Evolutionary conservation across 371 early-diverging fungal species (phyloP).

Genomic region (Mucor irregularis): DNA sequence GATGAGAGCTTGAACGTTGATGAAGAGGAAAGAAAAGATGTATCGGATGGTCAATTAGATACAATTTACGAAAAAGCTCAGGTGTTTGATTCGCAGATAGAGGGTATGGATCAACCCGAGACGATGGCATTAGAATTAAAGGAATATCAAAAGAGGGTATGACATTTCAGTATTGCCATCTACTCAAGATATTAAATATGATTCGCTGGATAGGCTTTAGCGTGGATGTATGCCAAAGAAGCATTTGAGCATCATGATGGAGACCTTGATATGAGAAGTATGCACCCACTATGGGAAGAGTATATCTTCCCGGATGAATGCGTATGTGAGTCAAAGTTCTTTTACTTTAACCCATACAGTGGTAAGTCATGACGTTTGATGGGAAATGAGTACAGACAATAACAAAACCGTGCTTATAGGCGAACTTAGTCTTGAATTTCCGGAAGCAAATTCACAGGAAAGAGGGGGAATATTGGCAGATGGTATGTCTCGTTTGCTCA

Average conservation of each 20-base stretch:
- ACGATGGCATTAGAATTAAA: conserved; percentile 56
- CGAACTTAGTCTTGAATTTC: conserved; percentile 57
- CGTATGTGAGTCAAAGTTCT: conserved; percentile 22
- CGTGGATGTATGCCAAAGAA: conserved; percentile 69
- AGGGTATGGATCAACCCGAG: conserved; percentile 48
- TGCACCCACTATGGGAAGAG: conserved; percentile 71
- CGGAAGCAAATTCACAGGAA: conserved; percentile 51
- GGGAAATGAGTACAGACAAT: neutral
- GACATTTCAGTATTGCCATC: neutral
- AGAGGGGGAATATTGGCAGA: conserved; percentile 78
- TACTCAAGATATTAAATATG: neutral
- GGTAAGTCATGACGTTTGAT: conserved; percentile 22
- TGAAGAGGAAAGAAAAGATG: conserved; percentile 46
- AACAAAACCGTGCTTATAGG: conserved; percentile 12
- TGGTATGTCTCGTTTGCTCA: conserved; percentile 24
- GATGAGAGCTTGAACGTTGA: conserved; percentile 12
- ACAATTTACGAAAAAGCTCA: conserved; percentile 66
- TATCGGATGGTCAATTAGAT: conserved; percentile 60
- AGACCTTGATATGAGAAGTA: conserved; percentile 38
- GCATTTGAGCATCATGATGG: conserved; percentile 22
- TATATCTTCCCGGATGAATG: conserved; percentile 47
- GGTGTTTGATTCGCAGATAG: conserved; percentile 52
- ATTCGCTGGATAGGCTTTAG: conserved; percentile 36
- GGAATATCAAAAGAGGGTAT: conserved; percentile 64
- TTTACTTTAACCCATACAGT: conserved; percentile 68